These are phyloP conservation scores for Aspergillus biplanus DNA, from an alignment of 495 filamentous ascomycete species.

Conservation along the genomic window DNA sequence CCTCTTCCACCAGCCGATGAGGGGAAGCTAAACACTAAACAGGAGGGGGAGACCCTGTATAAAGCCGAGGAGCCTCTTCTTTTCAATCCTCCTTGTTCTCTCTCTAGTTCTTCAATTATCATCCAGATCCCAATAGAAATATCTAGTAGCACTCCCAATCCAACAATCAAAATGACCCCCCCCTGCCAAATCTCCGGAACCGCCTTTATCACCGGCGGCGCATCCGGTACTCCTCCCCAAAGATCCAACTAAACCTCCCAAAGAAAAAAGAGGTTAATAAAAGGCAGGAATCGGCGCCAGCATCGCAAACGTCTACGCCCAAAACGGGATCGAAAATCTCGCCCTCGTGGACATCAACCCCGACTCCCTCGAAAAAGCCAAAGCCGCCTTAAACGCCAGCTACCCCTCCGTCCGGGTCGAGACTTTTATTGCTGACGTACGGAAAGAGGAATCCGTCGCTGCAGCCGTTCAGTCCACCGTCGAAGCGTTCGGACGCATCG, in stretches of 20 bases:
- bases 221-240: slow-evolving; percentile 7
- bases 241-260: background rate
- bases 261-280: slow-evolving; percentile 2
- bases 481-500: slow-evolving; percentile 46
- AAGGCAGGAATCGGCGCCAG: slow-evolving; percentile 32
- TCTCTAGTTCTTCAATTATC: no score
- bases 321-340: slow-evolving; percentile 28
- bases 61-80: no score
- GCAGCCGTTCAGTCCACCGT: slow-evolving; percentile 23
- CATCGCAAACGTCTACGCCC: slow-evolving; percentile 28
- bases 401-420: slow-evolving; percentile 21
- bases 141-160: no score
- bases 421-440: slow-evolving; percentile 26
- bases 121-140: no score
- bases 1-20: no score
- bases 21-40: no score
- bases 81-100: no score
- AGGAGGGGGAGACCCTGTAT: no score
- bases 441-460: slow-evolving; percentile 27
- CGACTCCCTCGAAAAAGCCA: slow-evolving; percentile 18
- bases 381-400: slow-evolving; percentile 15
- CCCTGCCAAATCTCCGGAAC: slow-evolving; percentile 19
- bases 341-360: slow-evolving; percentile 31
- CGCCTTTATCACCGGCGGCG: slow-evolving; percentile 16
- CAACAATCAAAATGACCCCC: background rate